Evolutionary conservation across 352 stramenopile genomes (phyloP).

Genomic region (Hyaloperonospora brassicae): DNA sequence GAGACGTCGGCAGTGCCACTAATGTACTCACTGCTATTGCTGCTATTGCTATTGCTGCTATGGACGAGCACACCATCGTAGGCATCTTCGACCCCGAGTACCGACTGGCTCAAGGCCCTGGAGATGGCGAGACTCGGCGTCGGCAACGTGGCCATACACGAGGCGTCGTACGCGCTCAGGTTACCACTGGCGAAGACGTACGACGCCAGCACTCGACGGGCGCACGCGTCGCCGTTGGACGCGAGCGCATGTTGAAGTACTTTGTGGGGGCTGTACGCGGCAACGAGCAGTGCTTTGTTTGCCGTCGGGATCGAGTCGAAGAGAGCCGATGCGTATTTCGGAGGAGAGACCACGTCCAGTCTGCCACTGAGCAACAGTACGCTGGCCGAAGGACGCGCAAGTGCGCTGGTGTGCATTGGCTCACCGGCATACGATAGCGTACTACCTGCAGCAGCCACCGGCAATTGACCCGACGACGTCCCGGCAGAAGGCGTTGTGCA

Average conservation of each 20-base stretch:
- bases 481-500: constrained; percentile 20
- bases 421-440: constrained; percentile 36
- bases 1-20: constrained; percentile 4
- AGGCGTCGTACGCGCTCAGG: constrained; percentile 42
- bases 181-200: constrained; percentile 41
- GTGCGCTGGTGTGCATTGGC: constrained; percentile 11
- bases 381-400: constrained; percentile 17
- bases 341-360: constrained; percentile 36
- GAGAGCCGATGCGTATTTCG: constrained; percentile 37
- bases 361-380: constrained; percentile 48
- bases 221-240: constrained; percentile 36
- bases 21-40: constrained; percentile 3
- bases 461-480: constrained; percentile 3
- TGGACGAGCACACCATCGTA: constrained; percentile 34
- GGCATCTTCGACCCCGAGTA: constrained; percentile 42
- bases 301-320: constrained; percentile 28
- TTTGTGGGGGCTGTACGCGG: constrained; percentile 33
- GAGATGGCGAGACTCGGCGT: constrained; percentile 31
- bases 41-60: constrained; percentile 8
- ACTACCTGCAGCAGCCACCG: background rate
- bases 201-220: constrained; percentile 45
- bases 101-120: constrained; percentile 20
- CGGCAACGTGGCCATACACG: constrained; percentile 36
- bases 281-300: constrained; percentile 43
- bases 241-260: constrained; percentile 29